A percentile compares a stretch with the other conserved stretches of the same genome.
phyloP scores from a whole-genome alignment of 805 yeast species.

The Lachancea dasiensis region DNA sequence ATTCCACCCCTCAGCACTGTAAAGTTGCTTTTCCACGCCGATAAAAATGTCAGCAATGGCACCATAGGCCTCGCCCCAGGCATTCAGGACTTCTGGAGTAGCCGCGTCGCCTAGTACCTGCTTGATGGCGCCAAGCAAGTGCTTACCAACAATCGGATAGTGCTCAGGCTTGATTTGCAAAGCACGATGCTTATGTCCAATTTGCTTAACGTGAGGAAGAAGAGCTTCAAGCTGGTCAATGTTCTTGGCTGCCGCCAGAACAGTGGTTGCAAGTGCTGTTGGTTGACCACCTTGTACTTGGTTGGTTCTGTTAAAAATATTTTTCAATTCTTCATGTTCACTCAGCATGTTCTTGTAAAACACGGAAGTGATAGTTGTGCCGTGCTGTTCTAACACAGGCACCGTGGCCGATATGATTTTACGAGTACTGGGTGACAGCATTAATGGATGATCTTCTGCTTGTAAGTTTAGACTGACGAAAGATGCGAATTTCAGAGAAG shows the following conservation, averaged over 20 bases:
- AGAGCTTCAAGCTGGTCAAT: slow-evolving; percentile 54
- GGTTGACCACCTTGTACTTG: slow-evolving; percentile 56
- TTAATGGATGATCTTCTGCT: too few relatives aligned
- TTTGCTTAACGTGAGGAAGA: slow-evolving; percentile 47
- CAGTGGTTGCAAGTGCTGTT: slow-evolving; percentile 54
- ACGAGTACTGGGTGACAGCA: slow-evolving; percentile 33
- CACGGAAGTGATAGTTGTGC: slow-evolving; percentile 46
- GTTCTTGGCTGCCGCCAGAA: slow-evolving; percentile 55
- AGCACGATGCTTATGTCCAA: slow-evolving; percentile 62
- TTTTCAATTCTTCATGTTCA: slow-evolving; percentile 47
- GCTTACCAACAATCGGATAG: slow-evolving; percentile 57
- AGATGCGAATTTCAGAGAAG: too few relatives aligned
- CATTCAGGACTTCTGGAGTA: slow-evolving; percentile 49
- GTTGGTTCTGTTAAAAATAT: slow-evolving; percentile 56
- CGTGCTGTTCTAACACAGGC: slow-evolving; percentile 52
- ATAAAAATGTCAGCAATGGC: slow-evolving; percentile 58
- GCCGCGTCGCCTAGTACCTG: slow-evolving; percentile 55
- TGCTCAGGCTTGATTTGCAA: slow-evolving; percentile 58
- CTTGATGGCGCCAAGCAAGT: slow-evolving; percentile 48
- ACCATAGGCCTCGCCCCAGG: slow-evolving; percentile 63
- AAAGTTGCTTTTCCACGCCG: slow-evolving; percentile 44
- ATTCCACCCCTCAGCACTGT: slow-evolving; percentile 48
- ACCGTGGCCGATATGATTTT: slow-evolving; percentile 41
- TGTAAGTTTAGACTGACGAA: too few relatives aligned
- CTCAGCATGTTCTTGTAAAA: slow-evolving; percentile 53